Base-by-base conservation (phyloP, 768 basidiomycete species). In the Trametes gibbosa region DNA sequence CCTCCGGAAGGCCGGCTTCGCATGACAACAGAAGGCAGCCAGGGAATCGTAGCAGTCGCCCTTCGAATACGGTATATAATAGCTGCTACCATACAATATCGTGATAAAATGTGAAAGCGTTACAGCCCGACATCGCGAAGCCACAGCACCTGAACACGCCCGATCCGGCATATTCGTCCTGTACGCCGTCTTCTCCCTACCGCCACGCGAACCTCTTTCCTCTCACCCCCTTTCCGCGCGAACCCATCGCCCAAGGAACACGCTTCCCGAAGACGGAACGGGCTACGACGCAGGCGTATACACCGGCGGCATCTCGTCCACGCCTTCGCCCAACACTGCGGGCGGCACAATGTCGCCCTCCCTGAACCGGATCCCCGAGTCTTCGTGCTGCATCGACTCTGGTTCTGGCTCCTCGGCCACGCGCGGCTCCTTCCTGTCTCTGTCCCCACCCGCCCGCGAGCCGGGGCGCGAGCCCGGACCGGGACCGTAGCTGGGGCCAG, bases 291-390 rank as follows among this genome's bases (percentile, higher is more conserved):
- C 12, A 8, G 55, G 47, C 13, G 55, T 32, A 29, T 53, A 59
- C 9, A 32, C 58, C 16, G 58, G 58, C 27, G 58, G 52, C 19
- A 37, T 45, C 45, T 59, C 51, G 1, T 41, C 58, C 32, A 48
- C n/a, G 37, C 10, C 39, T 34, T 46, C 24, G 34, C 35, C 46
- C 17, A 32, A 10, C 29, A 32, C 29, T 32, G 19, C 39, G 12
- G 23, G 27, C 10, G 37, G 35, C 12, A 37, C 43, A 13, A 53
- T 13, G n/a, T 42, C 59, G 13, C 59, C 59, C 16, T 50, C 52
- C 59, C 59, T 54, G 40, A 54, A 60, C 21, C 59, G 53, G 27
- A 50, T 60, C 23, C 59, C 53, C 59, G 59, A 60, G 59, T 54
- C 59, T 47, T 60, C 46, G 53, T 54, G 53, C 59, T 54, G 53